Evolutionary conservation across 768 basidiomycete genomes (phyloP), one percentile per base, ranked within the genome.

Genomic region (Boletellus ananiceps): DNA sequence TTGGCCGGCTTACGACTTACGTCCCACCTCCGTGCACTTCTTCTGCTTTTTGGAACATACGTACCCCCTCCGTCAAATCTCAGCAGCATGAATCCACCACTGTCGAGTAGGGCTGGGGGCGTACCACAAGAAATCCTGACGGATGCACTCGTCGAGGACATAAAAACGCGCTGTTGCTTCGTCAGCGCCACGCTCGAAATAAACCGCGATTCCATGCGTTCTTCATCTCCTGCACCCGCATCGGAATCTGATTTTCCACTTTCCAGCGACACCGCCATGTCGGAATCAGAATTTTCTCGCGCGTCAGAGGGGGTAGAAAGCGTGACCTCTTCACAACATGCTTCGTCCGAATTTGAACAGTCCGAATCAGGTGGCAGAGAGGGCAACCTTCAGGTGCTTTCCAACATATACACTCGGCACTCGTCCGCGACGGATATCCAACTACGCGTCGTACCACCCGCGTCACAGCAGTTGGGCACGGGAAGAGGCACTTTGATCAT

Each of bases 161-260:
- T 97, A 51, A 90, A 96, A 67, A 87, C 86, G 2, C 82, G 93
- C 3, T 86, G 83, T 49, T 94, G 90, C 64, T 93, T 96, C 57
- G 94, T 97, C 21, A 84, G 88, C 23, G 74, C 78, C 4, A 64
- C 74, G 1, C 71, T 89, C 34, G 79, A 78, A 41, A 52, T 62
- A 8, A 58, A 64, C 7, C 49, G 60, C 12, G 61, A 63, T 25
- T 63, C 70, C n/a, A 56, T 66, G 40, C 65, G 71, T 43, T 65
- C 63, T 38, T 64, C 59, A 14, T 65, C 68, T 12, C 59, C 69
- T 38, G 50, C 58, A 12, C 59, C 55, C 42, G 53, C 65, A 4
- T 70, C 69, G 11, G 72, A 75, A 46, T 48, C 67, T 16, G 76
- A 80, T 55, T 49, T 71, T 8, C 66, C 66, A 3, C 74, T 77